Conservation (phyloP, 768 basidiomycete genomes). For the Mrakia blollopis region DNA sequence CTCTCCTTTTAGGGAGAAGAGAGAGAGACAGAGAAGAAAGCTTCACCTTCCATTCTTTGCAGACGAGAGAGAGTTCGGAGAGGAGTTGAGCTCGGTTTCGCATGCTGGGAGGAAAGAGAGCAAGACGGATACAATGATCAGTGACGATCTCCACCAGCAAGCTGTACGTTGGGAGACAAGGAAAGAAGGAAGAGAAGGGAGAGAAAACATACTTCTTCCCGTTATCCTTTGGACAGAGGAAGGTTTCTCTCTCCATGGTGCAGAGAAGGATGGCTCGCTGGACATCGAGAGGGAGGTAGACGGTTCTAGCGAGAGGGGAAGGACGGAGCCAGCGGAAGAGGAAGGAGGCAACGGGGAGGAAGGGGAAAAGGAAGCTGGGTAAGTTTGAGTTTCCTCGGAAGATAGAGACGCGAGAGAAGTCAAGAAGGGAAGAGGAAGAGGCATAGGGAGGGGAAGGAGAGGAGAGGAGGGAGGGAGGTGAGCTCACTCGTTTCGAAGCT, state of each 20-base stretch:
- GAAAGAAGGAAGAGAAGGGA: no score
- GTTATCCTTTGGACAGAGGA: constrained; percentile 16
- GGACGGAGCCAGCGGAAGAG: no score
- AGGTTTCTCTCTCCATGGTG: not conserved
- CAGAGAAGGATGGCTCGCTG: constrained; percentile 17
- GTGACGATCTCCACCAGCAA: no score
- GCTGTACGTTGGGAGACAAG: not conserved
- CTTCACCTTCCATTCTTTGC: constrained; percentile 19
- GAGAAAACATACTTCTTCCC: not conserved
- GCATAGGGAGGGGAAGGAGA: no score
- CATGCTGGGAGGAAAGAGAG: constrained; percentile 3
- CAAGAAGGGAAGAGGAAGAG: no score
- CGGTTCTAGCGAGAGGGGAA: not conserved
- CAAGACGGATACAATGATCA: no score
- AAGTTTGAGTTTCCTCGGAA: no score
- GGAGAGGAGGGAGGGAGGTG: not conserved
- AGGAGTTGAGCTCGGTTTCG: constrained; percentile 7
- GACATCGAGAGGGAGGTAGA: constrained; percentile 22
- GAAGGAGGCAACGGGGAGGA: not conserved
- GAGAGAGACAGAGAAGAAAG: not conserved
- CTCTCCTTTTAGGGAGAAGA: no score
- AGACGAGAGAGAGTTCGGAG: not conserved
- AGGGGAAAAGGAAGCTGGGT: not conserved
- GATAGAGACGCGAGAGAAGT: not conserved
- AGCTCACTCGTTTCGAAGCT: not conserved